These are phyloP conservation scores for Saraca asoca DNA, from an alignment of 331 rosid species.

Conservation along the genomic window DNA sequence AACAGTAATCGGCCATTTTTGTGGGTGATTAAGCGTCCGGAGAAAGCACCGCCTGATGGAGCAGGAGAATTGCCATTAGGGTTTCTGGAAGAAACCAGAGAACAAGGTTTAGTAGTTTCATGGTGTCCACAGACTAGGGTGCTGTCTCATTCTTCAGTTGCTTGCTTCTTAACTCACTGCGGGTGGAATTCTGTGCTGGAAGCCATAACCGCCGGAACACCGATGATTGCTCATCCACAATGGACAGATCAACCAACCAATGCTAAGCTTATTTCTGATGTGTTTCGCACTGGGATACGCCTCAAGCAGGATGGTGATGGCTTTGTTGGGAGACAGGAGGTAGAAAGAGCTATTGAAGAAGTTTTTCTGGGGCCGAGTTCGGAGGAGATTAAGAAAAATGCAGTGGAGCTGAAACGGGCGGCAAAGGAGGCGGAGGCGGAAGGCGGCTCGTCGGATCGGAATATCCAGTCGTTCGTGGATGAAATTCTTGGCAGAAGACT, in stretches of 20 bases:
- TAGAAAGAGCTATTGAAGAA: constrained; percentile 43
- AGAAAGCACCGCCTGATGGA: constrained; percentile 4
- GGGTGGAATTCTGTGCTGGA: constrained; percentile 62
- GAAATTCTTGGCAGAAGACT: constrained; percentile 3
- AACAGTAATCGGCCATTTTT: constrained; percentile 34
- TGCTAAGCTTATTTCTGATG: constrained; percentile 48
- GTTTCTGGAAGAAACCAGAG: constrained; percentile 40
- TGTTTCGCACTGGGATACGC: constrained; percentile 40
- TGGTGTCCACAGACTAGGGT: constrained; percentile 60
- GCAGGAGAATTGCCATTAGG: not conserved
- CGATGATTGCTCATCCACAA: constrained; percentile 52
- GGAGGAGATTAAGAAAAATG: constrained; percentile 37
- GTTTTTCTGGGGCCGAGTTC: constrained; percentile 24
- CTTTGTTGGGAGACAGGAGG: constrained; percentile 33
- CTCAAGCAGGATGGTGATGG: constrained; percentile 40
- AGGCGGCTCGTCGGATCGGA: constrained; percentile 49
- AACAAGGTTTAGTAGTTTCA: constrained; percentile 41
- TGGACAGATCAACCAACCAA: constrained; percentile 65
- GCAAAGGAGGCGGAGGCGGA: constrained; percentile 39
- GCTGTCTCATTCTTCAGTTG: constrained; percentile 40
- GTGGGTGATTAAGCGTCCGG: constrained; percentile 43
- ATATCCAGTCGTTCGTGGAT: constrained; percentile 42
- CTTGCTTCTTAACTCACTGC: constrained; percentile 57
- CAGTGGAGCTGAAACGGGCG: constrained; percentile 28
- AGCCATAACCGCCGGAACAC: constrained; percentile 40